Base-by-base conservation (phyloP, 352 stramenopile genomes). In the Blastocystis sp. region DNA sequence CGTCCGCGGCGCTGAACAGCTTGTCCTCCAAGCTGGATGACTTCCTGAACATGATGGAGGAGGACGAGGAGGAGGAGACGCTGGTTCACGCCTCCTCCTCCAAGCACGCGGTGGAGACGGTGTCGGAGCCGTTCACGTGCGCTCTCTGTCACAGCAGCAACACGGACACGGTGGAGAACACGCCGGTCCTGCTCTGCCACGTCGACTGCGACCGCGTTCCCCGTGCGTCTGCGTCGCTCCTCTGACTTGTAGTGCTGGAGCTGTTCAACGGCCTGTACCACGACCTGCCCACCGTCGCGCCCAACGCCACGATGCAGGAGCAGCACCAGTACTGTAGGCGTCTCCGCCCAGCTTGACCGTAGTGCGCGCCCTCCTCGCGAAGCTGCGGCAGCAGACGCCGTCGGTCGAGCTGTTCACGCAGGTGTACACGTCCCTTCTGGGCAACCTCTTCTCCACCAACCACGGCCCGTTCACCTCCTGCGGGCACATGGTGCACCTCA, bases 401-500 rank as follows among this genome's bases (percentile, higher is more conserved):
- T 1, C 63, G 26, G n/a, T 16, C 6, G 45, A 55, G 6, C 74
- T 85, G 12, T 3, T 85, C 16, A n/a, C 33, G 33, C 19, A 24
- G 4, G 13, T 85, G 29, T 50, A 85, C 50, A 2, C 35, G 2
- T n/a, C 4, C 12, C 51, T 12, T 1, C 50, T 69, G 12, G n/a
- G 33, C 21, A n/a, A 62, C 33, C 16, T 13, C 24, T 19, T 70
- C 16, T 26, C 26, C 35, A n/a, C 29, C 16, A 19, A 24, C 26
- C 65, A 67, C n/a, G 33, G 51, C 33, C 31, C 45, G 0, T 19
- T 85, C 2, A 33, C 55, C 19, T 69, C 50, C 35, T 85, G 74
- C 16, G 26, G 24, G 2, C 74, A 85, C 61, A 85, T 85, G 74
- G 19, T 85, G 1, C 74, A 85, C 59, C 31, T 26, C 60, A 61